Evolutionary conservation across 148 eudicot species (phyloP), one percentile per base, ranked within the genome.

Genomic region (Chenopodium berlandieri): DNA sequence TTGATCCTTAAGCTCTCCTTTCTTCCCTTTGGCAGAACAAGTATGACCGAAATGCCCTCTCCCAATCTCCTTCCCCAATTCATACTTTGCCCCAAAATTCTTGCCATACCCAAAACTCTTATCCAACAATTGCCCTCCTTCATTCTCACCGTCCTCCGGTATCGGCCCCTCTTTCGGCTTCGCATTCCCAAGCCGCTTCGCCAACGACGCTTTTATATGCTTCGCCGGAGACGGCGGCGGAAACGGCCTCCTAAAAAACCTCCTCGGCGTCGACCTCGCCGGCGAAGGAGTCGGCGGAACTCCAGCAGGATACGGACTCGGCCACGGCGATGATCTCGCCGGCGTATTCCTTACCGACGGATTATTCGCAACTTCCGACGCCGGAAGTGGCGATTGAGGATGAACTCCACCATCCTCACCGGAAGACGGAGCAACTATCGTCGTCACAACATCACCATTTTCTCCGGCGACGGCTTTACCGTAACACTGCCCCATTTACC

Each of bases 161-260:
- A 90, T 90, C 40, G 88, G 80, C 1, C 91, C 89, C 27, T 88
- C 91, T 46, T 83, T 89, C 22, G 85, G 89, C 85, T 72, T 87
- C 60, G 73, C 80, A 8, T 84, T 84, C 76, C 91, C 92, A 11
- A 90, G 82, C 34, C 92, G 86, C 84, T 86, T 90, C 58, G 85
- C 89, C 4, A 91, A 71, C 44, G 92, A 91, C 34, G 92, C 94
- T 78, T 90, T 91, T 31, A 91, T 91, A 72, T 90, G 94, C 88
- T 91, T 91, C 66, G 94, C 94, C 37, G 94, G 94, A 17, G 94
- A 91, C 14, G 94, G 94, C 19, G 94, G 94, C 32, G 91, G 93
- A 66, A 90, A 90, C 47, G 92, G 92, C 81, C 89, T 73, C 79
- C 72, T 31, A 52, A 90, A 90, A 68, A 90, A 88, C 75, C 87